A percentile compares a stretch with the other conserved stretches of the same genome.
Conservation (phyloP, 1,139 yeast genomes). For the Wickerhamomyces sp. region DNA sequence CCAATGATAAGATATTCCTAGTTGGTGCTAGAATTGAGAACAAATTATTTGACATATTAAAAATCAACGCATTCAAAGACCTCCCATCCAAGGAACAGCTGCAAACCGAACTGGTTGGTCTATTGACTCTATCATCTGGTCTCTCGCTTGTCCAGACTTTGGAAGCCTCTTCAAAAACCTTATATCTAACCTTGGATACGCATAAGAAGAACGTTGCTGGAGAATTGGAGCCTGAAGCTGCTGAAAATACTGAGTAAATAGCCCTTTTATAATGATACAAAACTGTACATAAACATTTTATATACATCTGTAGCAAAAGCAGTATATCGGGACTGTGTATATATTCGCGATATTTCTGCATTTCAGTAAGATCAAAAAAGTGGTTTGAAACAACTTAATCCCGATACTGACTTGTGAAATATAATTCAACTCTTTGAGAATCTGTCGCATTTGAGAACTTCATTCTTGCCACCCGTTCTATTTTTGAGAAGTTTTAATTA, state of each 20-base stretch:
- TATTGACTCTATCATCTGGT: conserved; percentile 79
- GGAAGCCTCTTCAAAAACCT: conserved; percentile 58
- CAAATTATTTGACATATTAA: conserved; percentile 46
- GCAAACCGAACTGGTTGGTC: conserved; percentile 81
- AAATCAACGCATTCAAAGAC: conserved; percentile 61
- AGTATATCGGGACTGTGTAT: no score
- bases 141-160: conserved; percentile 84
- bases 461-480: no score
- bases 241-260: background rate
- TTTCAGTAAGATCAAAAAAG: no score
- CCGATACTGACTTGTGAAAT: no score
- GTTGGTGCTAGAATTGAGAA: conserved; percentile 83
- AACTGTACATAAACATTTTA: no score
- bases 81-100: conserved; percentile 69
- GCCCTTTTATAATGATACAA: no score
- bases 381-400: no score
- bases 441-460: no score
- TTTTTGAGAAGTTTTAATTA: no score
- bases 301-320: no score
- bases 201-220: conserved; percentile 31
- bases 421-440: no score
- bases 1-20: conserved; percentile 70
- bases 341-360: no score
- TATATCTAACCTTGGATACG: conserved; percentile 71
- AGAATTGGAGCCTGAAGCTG: background rate